phyloP scores from a whole-genome alignment of 352 stramenopile genomes.

The Phytophthora litchii region DNA sequence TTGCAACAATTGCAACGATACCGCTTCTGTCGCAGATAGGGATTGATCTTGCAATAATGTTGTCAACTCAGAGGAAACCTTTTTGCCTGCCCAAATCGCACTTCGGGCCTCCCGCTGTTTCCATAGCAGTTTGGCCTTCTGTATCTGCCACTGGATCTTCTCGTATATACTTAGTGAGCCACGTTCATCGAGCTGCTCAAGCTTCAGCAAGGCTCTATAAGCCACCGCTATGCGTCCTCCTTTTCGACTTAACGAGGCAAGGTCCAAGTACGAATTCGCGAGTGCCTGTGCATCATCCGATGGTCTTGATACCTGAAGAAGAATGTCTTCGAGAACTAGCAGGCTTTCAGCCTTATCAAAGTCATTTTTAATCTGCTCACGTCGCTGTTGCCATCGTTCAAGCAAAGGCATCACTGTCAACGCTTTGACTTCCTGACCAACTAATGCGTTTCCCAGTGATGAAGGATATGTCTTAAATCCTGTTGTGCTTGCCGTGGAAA shows the following conservation, averaged over 20 bases:
- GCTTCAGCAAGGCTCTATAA: slow-evolving; percentile 64
- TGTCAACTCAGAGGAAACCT: slow-evolving; percentile 52
- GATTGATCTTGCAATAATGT: slow-evolving; percentile 29
- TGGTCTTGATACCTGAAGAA: slow-evolving; percentile 49
- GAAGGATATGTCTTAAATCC: slow-evolving; percentile 17
- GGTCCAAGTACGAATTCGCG: slow-evolving; percentile 59
- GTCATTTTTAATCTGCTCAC: slow-evolving; percentile 48
- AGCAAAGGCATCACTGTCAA: slow-evolving; percentile 37
- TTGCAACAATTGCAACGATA: slow-evolving; percentile 57
- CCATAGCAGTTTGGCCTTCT: slow-evolving; percentile 84
- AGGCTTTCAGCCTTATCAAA: slow-evolving; percentile 69
- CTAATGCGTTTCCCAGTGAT: slow-evolving; percentile 6
- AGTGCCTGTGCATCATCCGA: slow-evolving; percentile 36
- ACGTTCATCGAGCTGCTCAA: slow-evolving; percentile 57
- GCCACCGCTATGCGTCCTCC: slow-evolving; percentile 67
- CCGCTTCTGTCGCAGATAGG: slow-evolving; percentile 11
- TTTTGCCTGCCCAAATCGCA: slow-evolving; percentile 76
- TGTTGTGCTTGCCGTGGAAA: slow-evolving; percentile 4
- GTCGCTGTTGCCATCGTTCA: slow-evolving; percentile 48
- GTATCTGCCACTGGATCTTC: slow-evolving; percentile 66
- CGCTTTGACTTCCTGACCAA: neutral
- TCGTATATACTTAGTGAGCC: slow-evolving; percentile 46
- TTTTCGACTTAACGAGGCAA: slow-evolving; percentile 66
- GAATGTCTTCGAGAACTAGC: slow-evolving; percentile 63
- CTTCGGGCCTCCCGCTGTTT: slow-evolving; percentile 72